A percentile compares a stretch with the other conserved stretches of the same genome.
Conservation (phyloP, 441 rosid species). For the Syzygium malaccense region DNA sequence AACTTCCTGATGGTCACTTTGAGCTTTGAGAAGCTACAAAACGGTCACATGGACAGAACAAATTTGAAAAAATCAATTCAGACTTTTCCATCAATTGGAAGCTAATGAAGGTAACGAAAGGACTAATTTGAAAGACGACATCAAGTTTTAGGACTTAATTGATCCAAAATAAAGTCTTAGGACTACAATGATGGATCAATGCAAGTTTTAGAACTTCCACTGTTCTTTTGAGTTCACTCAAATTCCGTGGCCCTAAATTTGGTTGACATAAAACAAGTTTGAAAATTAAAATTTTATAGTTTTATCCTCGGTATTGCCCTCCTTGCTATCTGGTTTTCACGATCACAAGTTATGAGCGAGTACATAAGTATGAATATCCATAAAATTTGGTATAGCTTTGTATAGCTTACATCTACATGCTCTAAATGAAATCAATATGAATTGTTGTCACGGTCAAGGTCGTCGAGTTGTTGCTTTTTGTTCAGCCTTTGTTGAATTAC, state of each 20-base stretch:
- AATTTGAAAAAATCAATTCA: background rate
- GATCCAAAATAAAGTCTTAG: background rate
- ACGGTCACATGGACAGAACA: background rate
- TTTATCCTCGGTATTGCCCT: background rate
- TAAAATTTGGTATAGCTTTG: background rate
- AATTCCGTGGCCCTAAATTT: background rate
- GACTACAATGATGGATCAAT: background rate
- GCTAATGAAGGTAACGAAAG: background rate
- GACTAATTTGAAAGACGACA: background rate
- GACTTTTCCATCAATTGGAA: background rate
- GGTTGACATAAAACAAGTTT: background rate
- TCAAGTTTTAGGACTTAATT: background rate
- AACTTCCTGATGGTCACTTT: background rate
- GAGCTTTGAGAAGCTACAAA: background rate
- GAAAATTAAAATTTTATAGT: background rate
- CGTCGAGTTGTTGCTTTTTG: background rate
- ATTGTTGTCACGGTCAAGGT: background rate
- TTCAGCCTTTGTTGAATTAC: background rate
- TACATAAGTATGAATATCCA: background rate
- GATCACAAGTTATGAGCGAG: background rate
- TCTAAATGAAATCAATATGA: background rate
- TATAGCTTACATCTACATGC: background rate
- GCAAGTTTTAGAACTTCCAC: no score
- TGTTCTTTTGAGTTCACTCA: background rate
- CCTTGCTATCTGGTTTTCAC: background rate